Evolutionary conservation across 257 asterid genomes (phyloP).

Genomic region (Salvia splendens): DNA sequence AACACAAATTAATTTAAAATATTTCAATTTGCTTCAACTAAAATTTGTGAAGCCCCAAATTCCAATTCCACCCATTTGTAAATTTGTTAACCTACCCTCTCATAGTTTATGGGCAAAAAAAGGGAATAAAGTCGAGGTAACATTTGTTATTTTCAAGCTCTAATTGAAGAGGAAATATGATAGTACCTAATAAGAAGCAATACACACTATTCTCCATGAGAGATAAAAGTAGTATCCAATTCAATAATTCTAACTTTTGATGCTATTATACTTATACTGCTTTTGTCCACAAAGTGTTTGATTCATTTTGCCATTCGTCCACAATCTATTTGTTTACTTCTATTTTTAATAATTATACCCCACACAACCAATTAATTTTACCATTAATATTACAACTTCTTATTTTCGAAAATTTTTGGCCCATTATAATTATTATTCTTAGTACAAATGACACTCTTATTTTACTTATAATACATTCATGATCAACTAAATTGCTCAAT

Average conservation of each 20-base stretch:
- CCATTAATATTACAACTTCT: no score
- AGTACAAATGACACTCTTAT: no score
- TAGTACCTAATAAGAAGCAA: background rate
- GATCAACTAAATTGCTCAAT: no score
- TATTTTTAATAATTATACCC: no score
- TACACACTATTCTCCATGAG: background rate
- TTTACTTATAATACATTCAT: no score
- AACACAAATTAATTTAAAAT: background rate
- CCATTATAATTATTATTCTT: no score
- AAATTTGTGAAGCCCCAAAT: background rate
- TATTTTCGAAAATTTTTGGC: no score
- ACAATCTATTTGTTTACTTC: no score
- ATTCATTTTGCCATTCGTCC: no score
- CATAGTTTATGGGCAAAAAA: background rate
- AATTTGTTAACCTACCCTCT: conserved; percentile 22
- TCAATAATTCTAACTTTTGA: conserved; percentile 3
- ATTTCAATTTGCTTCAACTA: background rate
- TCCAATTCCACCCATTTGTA: conserved; percentile 24
- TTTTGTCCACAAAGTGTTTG: no score
- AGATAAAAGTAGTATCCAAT: background rate
- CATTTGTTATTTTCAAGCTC: conserved; percentile 15
- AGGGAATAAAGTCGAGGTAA: background rate
- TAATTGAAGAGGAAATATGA: background rate
- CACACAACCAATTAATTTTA: no score
- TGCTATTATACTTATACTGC: background rate